Evolutionary conservation across 129 eudicot species (phyloP).

Genomic region (Flaveria ramosissima): DNA sequence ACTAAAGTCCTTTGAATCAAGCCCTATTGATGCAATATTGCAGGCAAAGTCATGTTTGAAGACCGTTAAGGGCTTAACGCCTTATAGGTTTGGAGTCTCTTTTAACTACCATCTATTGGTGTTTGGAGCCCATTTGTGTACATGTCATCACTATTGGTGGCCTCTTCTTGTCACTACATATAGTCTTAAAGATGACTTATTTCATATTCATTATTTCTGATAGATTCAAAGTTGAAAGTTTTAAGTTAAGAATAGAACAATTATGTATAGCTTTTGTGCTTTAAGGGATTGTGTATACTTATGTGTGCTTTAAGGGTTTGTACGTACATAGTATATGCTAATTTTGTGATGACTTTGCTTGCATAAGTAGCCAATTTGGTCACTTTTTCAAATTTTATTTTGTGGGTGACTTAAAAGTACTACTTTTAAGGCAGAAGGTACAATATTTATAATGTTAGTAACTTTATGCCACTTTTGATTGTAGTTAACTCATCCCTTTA

Average conservation of each 20-base stretch:
- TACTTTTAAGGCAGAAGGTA: not conserved
- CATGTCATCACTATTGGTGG: too few relatives aligned
- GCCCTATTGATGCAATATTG: too few relatives aligned
- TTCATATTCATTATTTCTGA: not conserved
- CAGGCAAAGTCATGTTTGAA: too few relatives aligned
- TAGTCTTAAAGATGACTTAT: not conserved
- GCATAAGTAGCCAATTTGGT: constrained; percentile 19
- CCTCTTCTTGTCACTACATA: too few relatives aligned
- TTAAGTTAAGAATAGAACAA: not conserved
- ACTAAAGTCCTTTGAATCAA: too few relatives aligned
- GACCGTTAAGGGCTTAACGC: too few relatives aligned
- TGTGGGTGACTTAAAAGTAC: constrained; percentile 17
- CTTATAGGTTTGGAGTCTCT: too few relatives aligned
- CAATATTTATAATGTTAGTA: constrained; percentile 6
- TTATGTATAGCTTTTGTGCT: not conserved
- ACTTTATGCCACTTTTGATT: constrained; percentile 18
- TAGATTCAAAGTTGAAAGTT: not conserved
- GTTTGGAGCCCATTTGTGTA: too few relatives aligned
- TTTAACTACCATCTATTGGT: too few relatives aligned
- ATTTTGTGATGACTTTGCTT: not conserved
- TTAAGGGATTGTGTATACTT: not conserved
- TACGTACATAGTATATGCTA: not conserved
- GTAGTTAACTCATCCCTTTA: constrained; percentile 18
- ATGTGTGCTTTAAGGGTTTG: not conserved
- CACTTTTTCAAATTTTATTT: not conserved